phyloP scores from a whole-genome alignment of 495 filamentous ascomycete species.

The Schizothecium vesticola region DNA sequence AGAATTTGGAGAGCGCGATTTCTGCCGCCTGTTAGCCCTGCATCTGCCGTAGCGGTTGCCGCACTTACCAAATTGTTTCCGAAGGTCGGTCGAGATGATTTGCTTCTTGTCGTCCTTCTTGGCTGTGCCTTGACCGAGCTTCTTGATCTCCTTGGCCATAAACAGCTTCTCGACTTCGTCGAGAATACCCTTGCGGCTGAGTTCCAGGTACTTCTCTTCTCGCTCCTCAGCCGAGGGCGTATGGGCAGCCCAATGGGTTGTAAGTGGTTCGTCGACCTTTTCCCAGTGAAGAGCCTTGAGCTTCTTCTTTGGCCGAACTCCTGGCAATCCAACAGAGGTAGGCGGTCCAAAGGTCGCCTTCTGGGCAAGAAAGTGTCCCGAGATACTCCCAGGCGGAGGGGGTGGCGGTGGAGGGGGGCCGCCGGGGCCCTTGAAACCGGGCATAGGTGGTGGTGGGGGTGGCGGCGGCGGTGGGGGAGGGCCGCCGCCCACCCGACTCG shows the following conservation, averaged over 20 bases:
- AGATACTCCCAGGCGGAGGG: conserved; percentile 54
- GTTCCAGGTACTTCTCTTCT: conserved; percentile 91
- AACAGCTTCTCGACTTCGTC: conserved; percentile 97
- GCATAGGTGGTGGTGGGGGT: conserved; percentile 42
- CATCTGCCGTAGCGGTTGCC: not conserved
- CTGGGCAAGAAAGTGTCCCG: conserved; percentile 50
- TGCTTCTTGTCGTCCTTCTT: conserved; percentile 95
- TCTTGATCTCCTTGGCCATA: conserved; percentile 94
- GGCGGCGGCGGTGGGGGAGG: conserved; percentile 49
- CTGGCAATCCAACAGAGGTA: conserved; percentile 53
- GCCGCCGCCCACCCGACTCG: not conserved
- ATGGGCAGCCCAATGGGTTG: conserved; percentile 91
- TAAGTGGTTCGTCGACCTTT: conserved; percentile 89
- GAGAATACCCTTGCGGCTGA: conserved; percentile 86
- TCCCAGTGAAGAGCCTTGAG: conserved; percentile 99
- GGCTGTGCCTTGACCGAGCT: conserved; percentile 55
- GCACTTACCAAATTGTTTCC: conserved; percentile 71
- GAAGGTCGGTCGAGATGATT: conserved; percentile 85
- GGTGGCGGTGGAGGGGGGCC: conserved; percentile 46
- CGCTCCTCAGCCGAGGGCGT: conserved; percentile 73
- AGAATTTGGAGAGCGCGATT: conserved; percentile 89
- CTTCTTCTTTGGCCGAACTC: conserved; percentile 93
- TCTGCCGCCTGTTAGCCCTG: conserved; percentile 42
- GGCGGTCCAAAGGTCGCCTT: conserved; percentile 30
- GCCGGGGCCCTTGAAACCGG: conserved; percentile 32